Evolutionary conservation across 2,329 filamentous ascomycete genomes (phyloP), one percentile per base, ranked within the genome.

Genomic region (Pyrenophora seminiperda): DNA sequence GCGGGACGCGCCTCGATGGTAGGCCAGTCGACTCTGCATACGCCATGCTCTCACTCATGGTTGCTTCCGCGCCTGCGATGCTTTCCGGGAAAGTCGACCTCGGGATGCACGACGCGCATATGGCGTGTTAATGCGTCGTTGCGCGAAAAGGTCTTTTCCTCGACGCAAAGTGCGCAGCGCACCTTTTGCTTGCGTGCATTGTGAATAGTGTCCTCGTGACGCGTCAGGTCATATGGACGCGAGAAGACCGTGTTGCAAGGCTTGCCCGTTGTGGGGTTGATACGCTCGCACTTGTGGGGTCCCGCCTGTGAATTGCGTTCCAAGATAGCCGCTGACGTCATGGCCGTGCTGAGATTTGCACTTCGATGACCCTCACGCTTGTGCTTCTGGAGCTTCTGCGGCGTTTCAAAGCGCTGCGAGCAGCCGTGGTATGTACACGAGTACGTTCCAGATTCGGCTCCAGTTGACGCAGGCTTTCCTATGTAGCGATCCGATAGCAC

Each of bases 151-250:
- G 91, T 95, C 81, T 97, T 97, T 68, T 97, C 93, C 65, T 97
- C 92, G 1, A 90, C 91, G 75, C 94, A 99, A 39, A 96, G 77
- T 56, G 92, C 86, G 74, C 94, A 99, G 36, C 91, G 87, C 6
- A 97, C 91, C 78, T 97, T 97, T 73, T 92, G 87, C 80, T 97
- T 97, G 65, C 90, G 86, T 1, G 86, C 87, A 64, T 97, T 97
- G 81, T 97, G 94, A 58, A 97, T 97, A 0, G 94, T 97, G 61
- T 97, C 93, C 73, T 99, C 94, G 70, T 99, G 94, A 17, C 94
- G 83, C 0, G 94, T 99, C 43, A 99, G 81, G 73, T 99, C 94
- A 79, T 99, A 99, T 1, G 94, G 94, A 15, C 94, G 82, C 1
- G 93, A 97, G 75, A 99, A 97, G 45, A 96, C 81, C 0, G 91